Evolutionary conservation across 2,329 filamentous ascomycete species (phyloP).

Genomic region (Amesomyces nigricolor): DNA sequence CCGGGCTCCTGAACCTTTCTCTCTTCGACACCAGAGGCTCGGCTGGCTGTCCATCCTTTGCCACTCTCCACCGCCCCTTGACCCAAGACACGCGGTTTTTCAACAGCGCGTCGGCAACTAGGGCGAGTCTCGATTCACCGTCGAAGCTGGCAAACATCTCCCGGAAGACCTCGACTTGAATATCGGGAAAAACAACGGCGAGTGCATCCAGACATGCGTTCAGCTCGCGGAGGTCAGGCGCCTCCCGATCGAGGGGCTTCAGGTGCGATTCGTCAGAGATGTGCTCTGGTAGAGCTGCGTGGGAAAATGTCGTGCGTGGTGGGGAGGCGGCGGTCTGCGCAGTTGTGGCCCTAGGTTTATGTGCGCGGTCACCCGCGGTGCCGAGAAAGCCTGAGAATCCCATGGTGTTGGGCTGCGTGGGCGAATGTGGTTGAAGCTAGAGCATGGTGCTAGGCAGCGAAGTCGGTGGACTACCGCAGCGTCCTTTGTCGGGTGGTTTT

Average conservation of each 20-base stretch:
- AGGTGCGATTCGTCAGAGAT: slow-evolving; percentile 54
- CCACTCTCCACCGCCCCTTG: slow-evolving; percentile 58
- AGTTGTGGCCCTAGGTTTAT: slow-evolving; percentile 25
- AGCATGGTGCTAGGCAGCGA: slow-evolving; percentile 5
- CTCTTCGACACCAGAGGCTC: slow-evolving; percentile 43
- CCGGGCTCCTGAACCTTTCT: slow-evolving; percentile 61
- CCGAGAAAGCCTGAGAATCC: slow-evolving; percentile 45
- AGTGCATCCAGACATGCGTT: slow-evolving; percentile 65
- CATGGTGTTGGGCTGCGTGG: slow-evolving; percentile 34
- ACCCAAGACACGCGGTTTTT: slow-evolving; percentile 67
- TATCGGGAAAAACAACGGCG: slow-evolving; percentile 68
- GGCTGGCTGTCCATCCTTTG: slow-evolving; percentile 25
- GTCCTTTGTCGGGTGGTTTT: background rate
- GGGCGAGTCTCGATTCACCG: slow-evolving; percentile 67
- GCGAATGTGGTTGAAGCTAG: background rate
- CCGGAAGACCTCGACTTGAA: slow-evolving; percentile 76
- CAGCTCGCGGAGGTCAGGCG: slow-evolving; percentile 60
- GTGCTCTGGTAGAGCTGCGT: slow-evolving; percentile 32
- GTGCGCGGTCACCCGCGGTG: slow-evolving; percentile 34
- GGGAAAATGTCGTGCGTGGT: slow-evolving; percentile 26
- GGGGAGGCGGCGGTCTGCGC: slow-evolving; percentile 27
- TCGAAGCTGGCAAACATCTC: slow-evolving; percentile 73
- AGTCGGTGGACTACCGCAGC: background rate
- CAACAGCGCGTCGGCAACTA: slow-evolving; percentile 71
- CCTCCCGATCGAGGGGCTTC: slow-evolving; percentile 42